These are phyloP conservation scores for Ensete ventricosum DNA, from an alignment of 176 grass and related monocot species.

Conservation along the genomic window DNA sequence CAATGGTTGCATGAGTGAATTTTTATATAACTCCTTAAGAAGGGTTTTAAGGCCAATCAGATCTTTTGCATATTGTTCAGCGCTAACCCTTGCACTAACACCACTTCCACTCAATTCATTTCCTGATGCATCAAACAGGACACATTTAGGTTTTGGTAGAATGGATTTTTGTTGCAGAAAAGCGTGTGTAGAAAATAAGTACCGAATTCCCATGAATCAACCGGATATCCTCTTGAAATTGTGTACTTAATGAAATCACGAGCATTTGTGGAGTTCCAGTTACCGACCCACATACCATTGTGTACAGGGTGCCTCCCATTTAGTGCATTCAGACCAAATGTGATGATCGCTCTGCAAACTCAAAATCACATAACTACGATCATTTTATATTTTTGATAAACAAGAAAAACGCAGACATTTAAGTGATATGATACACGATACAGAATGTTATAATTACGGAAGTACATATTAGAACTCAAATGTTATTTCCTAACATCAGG, in stretches of 20 bases:
- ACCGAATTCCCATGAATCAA: constrained; percentile 99
- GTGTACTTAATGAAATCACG: constrained; percentile 66
- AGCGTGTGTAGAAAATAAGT: constrained; percentile 11
- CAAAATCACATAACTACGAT: not conserved
- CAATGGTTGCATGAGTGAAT: constrained; percentile 39
- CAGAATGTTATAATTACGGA: too few relatives aligned
- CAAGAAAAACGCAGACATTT: too few relatives aligned
- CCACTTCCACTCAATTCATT: constrained; percentile 92
- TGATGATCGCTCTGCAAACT: constrained; percentile 62
- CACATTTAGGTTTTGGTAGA: not conserved
- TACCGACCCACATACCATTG: constrained; percentile 47
- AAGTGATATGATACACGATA: too few relatives aligned
- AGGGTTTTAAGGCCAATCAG: constrained; percentile 57
- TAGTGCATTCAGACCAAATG: constrained; percentile 93
- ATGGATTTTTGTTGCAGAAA: not conserved
- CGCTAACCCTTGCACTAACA: constrained; percentile 62
- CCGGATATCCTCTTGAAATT: constrained; percentile 48
- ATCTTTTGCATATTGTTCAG: constrained; percentile 74
- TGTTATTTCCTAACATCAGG: too few relatives aligned
- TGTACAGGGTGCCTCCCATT: constrained; percentile 37
- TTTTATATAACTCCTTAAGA: constrained; percentile 41
- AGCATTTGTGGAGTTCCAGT: constrained; percentile 80
- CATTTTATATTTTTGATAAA: too few relatives aligned
- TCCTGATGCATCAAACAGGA: constrained; percentile 33
- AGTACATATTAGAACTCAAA: too few relatives aligned